Evolutionary conservation across 805 yeast species (phyloP), one percentile per base, ranked within the genome.

Genomic region (Candida silvicultrix): DNA sequence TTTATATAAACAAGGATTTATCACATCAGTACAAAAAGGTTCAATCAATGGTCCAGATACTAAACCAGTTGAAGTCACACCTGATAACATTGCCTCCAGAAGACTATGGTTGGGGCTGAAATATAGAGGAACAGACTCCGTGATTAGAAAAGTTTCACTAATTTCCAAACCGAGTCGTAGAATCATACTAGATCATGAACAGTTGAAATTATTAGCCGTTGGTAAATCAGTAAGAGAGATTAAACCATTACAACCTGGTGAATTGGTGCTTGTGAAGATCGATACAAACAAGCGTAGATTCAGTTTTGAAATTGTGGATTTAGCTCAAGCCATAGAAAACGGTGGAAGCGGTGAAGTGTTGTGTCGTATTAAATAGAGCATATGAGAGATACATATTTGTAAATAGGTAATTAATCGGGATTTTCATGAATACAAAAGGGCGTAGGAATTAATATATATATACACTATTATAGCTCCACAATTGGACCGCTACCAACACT

Each of bases 31-130:
- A 44, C 95, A 87, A 59, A 78, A 87, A 58, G 99, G 99, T 3
- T 85, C 92, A 9, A 70, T 78, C 2, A 62, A 75, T 10, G 96
- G 97, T 1, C 98, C 99, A 14, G 98, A 94, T 63, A 62, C 69
- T 40, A 70, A 69, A 2, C 84, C 90, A 1, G 80, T 80, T 4
- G 89, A 84, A 38, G 85, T 81, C 20, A 89, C 98, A 0, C 89
- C 85, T 31, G 96, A 87, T 61, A 90, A 92, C 60, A 79, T 94
- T 28, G 67, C 95, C 18, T 77, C 90, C 1, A 80, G 98, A 59
- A 76, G 95, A 55, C 74, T 94, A 43, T 94, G 99, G 99, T 65
- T 94, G 19, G 95, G 90, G 2, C 71, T 94, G 63, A 94, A 94
- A 64, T 94, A 94, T 65, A 79, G 92, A 60, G 79, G 88, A 52